These are phyloP conservation scores for Neonectria magnoliae DNA, from an alignment of 2,329 filamentous ascomycete genomes.

Conservation along the genomic window DNA sequence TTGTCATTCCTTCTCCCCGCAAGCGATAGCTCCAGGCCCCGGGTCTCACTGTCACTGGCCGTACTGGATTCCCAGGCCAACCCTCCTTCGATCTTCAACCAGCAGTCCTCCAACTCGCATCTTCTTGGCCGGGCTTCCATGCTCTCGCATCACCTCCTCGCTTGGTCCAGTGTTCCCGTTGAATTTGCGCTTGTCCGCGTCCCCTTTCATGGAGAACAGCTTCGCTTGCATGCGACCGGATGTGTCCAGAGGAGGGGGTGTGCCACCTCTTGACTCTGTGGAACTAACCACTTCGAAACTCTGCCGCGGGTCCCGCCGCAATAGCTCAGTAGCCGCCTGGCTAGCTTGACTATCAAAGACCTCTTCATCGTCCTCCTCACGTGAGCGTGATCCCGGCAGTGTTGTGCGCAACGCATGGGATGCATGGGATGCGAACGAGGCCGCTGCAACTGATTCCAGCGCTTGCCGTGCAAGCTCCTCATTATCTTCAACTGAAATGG, in stretches of 20 bases:
- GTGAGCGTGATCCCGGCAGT: conserved; percentile 41
- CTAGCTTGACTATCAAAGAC: conserved; percentile 80
- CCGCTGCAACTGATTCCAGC: conserved; percentile 63
- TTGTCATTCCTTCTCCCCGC: background rate
- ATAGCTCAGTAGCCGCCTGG: conserved; percentile 78
- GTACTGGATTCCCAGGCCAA: conserved; percentile 66
- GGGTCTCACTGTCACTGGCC: conserved; percentile 34
- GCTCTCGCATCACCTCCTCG: conserved; percentile 47
- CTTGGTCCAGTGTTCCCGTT: conserved; percentile 45
- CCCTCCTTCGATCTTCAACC: conserved; percentile 50
- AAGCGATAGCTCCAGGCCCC: background rate
- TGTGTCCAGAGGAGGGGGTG: conserved; percentile 55
- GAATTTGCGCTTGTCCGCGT: conserved; percentile 63
- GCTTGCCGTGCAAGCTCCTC: conserved; percentile 67
- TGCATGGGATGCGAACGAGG: conserved; percentile 42
- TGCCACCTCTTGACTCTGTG: conserved; percentile 54
- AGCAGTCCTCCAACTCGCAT: conserved; percentile 54
- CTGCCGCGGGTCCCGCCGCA: conserved; percentile 67
- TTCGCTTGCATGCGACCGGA: conserved; percentile 62
- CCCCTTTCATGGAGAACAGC: conserved; percentile 58
- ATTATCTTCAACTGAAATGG: conserved; percentile 76
- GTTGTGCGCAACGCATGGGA: conserved; percentile 34
- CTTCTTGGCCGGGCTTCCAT: conserved; percentile 63
- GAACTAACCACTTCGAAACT: conserved; percentile 62
- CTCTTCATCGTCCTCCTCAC: conserved; percentile 55